Evolutionary conservation across 2,329 filamentous ascomycete species (phyloP).

Genomic region (Eutypa lata): DNA sequence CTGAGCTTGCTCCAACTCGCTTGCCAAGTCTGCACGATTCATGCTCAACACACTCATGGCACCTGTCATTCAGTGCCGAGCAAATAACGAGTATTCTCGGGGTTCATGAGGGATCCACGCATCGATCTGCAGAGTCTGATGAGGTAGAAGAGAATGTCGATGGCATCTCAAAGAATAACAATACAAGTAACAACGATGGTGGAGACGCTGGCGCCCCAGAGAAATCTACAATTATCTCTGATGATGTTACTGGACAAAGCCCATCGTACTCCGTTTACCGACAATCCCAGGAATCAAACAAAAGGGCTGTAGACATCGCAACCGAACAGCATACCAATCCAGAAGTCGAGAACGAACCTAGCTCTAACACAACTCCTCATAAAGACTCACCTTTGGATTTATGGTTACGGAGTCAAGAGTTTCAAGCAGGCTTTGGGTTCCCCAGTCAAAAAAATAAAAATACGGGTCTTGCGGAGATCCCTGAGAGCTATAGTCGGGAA

Average conservation of each 20-base stretch:
- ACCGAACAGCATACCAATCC: neutral
- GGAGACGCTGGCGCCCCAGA: neutral
- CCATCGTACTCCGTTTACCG: neutral
- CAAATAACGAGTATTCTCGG: slow-evolving; percentile 22
- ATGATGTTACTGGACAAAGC: neutral
- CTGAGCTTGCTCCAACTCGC: slow-evolving; percentile 18
- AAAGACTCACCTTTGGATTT: slow-evolving; percentile 25
- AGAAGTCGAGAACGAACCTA: neutral
- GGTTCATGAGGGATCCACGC: slow-evolving; percentile 8
- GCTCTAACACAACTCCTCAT: slow-evolving; percentile 9
- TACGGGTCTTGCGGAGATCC: slow-evolving; percentile 7
- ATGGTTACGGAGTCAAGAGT: slow-evolving; percentile 27
- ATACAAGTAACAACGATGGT: neutral
- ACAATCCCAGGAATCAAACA: neutral
- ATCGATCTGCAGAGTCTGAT: slow-evolving; percentile 6
- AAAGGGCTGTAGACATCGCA: neutral
- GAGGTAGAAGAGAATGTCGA: slow-evolving; percentile 1
- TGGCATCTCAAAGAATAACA: neutral
- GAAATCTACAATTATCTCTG: neutral
- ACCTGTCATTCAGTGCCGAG: slow-evolving; percentile 23
- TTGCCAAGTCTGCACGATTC: slow-evolving; percentile 17
- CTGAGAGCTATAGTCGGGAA: slow-evolving; percentile 3
- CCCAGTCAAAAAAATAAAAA: slow-evolving; percentile 18
- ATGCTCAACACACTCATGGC: slow-evolving; percentile 25
- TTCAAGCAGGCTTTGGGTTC: slow-evolving; percentile 15